These are phyloP conservation scores for Jackrogersella minutella DNA, from an alignment of 495 filamentous ascomycete species.

Conservation along the genomic window DNA sequence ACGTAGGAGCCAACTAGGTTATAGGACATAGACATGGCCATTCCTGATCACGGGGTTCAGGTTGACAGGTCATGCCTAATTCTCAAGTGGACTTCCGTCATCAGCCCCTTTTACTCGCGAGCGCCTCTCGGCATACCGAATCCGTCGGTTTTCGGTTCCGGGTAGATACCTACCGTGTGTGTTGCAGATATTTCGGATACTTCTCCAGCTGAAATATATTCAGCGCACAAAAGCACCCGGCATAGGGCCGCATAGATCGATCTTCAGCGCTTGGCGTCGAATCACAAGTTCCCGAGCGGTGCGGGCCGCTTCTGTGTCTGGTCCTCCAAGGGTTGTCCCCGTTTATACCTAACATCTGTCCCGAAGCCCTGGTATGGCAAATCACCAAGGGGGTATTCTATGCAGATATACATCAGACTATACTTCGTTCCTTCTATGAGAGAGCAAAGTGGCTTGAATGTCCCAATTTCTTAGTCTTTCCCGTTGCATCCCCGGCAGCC, in stretches of 20 bases:
- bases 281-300: conserved; percentile 26
- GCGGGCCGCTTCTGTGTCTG: conserved; percentile 31
- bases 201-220: neutral
- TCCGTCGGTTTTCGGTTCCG: neutral
- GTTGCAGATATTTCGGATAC: neutral
- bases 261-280: conserved; percentile 18
- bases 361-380: conserved; percentile 21
- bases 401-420: neutral
- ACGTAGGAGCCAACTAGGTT: conserved; percentile 8
- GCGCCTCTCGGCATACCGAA: conserved; percentile 3
- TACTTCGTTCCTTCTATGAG: neutral
- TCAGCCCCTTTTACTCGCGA: neutral
- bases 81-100: conserved; percentile 8
- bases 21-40: conserved; percentile 7
- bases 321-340: conserved; percentile 3
- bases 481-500: conserved; percentile 9
- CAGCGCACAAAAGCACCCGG: neutral
- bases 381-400: neutral
- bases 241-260: conserved; percentile 20
- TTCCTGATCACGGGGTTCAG: conserved; percentile 3
- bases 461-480: neutral
- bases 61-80: conserved; percentile 6
- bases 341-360: neutral
- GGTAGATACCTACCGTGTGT: neutral
- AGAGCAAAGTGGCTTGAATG: neutral